Evolutionary conservation across 306 rosid genomes (phyloP).

Genomic region (Vigna angularis): DNA sequence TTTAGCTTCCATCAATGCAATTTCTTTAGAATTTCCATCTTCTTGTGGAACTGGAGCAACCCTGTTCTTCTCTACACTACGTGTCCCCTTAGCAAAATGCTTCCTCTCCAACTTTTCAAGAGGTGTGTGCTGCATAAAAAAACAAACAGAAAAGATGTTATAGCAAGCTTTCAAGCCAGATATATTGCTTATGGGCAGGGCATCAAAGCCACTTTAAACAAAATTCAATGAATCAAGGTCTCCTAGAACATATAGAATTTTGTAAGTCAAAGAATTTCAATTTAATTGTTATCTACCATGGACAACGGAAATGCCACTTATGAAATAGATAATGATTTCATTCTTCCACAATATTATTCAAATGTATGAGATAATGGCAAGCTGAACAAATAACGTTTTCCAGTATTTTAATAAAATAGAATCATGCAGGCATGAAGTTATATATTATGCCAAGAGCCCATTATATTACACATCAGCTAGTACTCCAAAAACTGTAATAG

Average conservation of each 20-base stretch:
- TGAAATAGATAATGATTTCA: constrained; percentile 11
- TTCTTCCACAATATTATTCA: constrained; percentile 6
- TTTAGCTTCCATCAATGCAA: constrained; percentile 82
- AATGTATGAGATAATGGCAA: neutral
- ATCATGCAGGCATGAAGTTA: constrained; percentile 14
- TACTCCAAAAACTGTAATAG: neutral
- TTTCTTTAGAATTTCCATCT: constrained; percentile 70
- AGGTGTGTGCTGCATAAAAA: constrained; percentile 73
- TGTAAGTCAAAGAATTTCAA: constrained; percentile 3
- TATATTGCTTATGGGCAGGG: neutral
- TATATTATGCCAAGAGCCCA: constrained; percentile 9
- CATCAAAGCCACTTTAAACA: constrained; percentile 21
- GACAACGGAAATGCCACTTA: constrained; percentile 2
- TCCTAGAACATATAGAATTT: constrained; percentile 34
- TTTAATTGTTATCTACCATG: neutral
- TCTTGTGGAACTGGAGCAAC: constrained; percentile 56
- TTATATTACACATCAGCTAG: neutral
- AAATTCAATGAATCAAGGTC: constrained; percentile 30
- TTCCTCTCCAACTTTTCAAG: constrained; percentile 88
- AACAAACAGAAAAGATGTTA: constrained; percentile 22
- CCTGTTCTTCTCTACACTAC: constrained; percentile 60
- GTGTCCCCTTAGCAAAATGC: constrained; percentile 81
- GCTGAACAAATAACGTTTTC: constrained; percentile 8
- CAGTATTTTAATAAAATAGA: constrained; percentile 6
- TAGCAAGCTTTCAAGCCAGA: neutral